Conservation (phyloP, 495 filamentous ascomycete species). For the Podospora sp. region DNA sequence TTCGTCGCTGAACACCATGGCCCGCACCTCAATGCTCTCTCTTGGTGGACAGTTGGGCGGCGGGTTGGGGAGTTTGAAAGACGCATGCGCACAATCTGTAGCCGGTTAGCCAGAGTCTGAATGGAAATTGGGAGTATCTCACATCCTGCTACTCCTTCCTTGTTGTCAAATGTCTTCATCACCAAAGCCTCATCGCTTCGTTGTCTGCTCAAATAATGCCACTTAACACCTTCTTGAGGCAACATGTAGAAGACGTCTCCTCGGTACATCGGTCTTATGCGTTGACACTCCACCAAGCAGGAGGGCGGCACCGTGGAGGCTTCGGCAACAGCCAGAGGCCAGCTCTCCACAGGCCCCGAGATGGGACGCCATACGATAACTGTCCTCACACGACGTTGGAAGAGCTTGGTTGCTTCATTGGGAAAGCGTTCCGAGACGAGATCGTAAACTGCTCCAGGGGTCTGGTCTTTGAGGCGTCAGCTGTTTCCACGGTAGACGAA, state of each 20-base stretch:
- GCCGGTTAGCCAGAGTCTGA: neutral
- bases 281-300: neutral
- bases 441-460: neutral
- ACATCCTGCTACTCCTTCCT: neutral
- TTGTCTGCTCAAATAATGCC: neutral
- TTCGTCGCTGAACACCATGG: neutral
- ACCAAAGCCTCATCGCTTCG: neutral
- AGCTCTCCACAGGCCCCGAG: neutral
- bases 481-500: neutral
- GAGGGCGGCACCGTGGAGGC: neutral
- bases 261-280: neutral
- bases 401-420: neutral
- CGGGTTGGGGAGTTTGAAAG: neutral
- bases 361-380: neutral
- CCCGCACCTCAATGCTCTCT: neutral
- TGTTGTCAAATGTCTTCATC: neutral
- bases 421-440: neutral
- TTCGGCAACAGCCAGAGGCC: neutral
- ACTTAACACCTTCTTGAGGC: neutral
- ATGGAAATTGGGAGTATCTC: neutral
- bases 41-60: neutral
- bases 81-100: neutral
- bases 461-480: neutral
- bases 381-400: neutral
- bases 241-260: neutral